Conservation (phyloP, 2,329 filamentous ascomycete genomes). For the Epichloe sp. region DNA sequence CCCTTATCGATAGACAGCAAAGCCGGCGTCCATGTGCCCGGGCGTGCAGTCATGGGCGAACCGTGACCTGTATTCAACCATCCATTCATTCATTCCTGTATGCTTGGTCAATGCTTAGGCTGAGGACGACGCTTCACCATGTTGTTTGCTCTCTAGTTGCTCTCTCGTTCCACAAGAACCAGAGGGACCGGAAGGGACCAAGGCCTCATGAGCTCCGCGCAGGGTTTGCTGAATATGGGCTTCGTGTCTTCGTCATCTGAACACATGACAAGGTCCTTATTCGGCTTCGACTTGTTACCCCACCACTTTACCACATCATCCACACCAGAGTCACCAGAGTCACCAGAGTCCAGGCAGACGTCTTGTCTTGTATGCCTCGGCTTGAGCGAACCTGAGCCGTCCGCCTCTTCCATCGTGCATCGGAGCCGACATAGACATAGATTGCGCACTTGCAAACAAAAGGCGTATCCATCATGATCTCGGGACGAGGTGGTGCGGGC, state of each 20-base stretch:
- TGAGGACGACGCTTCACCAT: not conserved
- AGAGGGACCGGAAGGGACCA: not conserved
- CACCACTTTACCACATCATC: not conserved
- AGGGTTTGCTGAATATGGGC: not conserved
- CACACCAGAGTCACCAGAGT: not conserved
- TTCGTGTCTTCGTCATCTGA: not conserved
- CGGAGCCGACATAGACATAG: not conserved
- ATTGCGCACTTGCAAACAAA: not conserved
- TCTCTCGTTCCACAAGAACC: not conserved
- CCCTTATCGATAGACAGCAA: slow-evolving; percentile 3
- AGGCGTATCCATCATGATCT: slow-evolving; percentile 27
- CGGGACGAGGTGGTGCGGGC: slow-evolving; percentile 32
- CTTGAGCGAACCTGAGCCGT: not conserved
- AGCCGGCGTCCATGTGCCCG: not conserved
- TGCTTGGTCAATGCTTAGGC: not conserved
- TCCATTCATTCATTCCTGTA: too few relatives aligned
- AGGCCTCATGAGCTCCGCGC: not conserved
- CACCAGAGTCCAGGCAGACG: not conserved
- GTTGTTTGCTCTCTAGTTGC: not conserved
- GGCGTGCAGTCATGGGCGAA: not conserved
- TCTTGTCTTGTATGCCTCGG: not conserved
- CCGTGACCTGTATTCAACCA: not conserved
- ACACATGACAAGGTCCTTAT: not conserved
- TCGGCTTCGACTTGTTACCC: not conserved
- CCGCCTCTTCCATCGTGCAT: not conserved